Conservation (phyloP, 2,329 filamentous ascomycete species). For the Diaporthe vaccinii region DNA sequence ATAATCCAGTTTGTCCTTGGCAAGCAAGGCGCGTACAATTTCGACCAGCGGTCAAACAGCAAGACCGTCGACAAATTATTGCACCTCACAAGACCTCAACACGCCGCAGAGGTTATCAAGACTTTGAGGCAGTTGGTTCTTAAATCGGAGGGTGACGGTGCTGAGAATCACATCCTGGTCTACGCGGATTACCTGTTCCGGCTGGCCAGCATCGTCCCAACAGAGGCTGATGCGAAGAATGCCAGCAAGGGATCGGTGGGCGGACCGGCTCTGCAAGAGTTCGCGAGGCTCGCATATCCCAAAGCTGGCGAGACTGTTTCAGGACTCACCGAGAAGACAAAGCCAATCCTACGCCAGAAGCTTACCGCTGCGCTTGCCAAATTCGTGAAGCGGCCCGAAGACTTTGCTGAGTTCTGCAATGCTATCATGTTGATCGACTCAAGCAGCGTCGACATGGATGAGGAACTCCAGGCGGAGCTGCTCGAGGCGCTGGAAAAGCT, state of each 20-base stretch:
- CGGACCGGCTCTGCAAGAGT: slow-evolving; percentile 61
- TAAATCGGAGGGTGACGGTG: slow-evolving; percentile 45
- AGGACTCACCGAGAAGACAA: slow-evolving; percentile 65
- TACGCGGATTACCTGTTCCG: slow-evolving; percentile 69
- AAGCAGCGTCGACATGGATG: slow-evolving; percentile 65
- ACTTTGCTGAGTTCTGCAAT: slow-evolving; percentile 66
- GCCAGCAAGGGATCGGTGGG: slow-evolving; percentile 53
- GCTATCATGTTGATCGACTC: slow-evolving; percentile 68
- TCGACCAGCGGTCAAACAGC: slow-evolving; percentile 84
- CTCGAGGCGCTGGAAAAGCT: slow-evolving; percentile 66
- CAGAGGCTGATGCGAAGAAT: slow-evolving; percentile 47
- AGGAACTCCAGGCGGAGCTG: slow-evolving; percentile 65
- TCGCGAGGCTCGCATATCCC: slow-evolving; percentile 70
- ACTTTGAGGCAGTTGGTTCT: slow-evolving; percentile 43
- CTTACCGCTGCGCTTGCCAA: slow-evolving; percentile 71
- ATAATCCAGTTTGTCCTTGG: slow-evolving; percentile 78
- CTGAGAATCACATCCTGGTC: slow-evolving; percentile 59
- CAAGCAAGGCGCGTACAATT: slow-evolving; percentile 79
- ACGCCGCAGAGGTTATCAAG: slow-evolving; percentile 37
- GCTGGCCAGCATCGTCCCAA: slow-evolving; percentile 57
- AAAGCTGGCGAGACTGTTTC: slow-evolving; percentile 57
- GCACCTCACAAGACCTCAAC: slow-evolving; percentile 50
- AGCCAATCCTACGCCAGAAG: slow-evolving; percentile 67
- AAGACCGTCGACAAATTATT: slow-evolving; percentile 65
- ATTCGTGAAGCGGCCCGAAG: slow-evolving; percentile 66